These are phyloP conservation scores for Sanghuangporus weigelae DNA, from an alignment of 1,284 basidiomycete genomes.

Conservation along the genomic window DNA sequence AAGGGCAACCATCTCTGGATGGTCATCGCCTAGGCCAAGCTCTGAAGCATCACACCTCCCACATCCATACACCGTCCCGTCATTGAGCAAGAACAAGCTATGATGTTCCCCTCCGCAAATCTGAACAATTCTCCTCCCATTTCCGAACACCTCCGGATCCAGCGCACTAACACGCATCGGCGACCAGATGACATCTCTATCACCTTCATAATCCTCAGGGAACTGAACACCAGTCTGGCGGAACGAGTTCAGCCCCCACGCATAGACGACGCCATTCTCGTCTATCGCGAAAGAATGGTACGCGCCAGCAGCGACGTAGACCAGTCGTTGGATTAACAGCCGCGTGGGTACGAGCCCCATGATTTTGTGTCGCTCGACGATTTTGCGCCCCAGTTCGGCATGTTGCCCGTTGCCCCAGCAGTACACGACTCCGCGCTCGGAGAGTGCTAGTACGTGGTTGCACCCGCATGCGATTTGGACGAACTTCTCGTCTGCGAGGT, in stretches of 20 bases:
- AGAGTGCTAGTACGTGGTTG: conserved; percentile 54
- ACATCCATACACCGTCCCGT: conserved; percentile 49
- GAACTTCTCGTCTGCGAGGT: conserved; percentile 30
- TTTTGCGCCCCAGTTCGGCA: conserved; percentile 46
- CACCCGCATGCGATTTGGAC: conserved; percentile 47
- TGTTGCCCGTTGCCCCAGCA: conserved; percentile 56
- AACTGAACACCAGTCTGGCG: conserved; percentile 43
- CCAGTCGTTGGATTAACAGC: conserved; percentile 44
- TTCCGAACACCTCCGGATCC: conserved; percentile 35
- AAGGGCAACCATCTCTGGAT: conserved; percentile 33
- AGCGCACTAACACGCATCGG: conserved; percentile 43
- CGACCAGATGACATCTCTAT: conserved; percentile 38
- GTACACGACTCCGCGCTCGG: conserved; percentile 48
- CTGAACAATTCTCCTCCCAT: conserved; percentile 37
- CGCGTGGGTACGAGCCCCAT: conserved; percentile 48
- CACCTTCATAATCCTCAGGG: conserved; percentile 28
- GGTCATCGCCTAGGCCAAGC: conserved; percentile 39
- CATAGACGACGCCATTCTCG: conserved; percentile 45
- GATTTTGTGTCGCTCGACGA: conserved; percentile 44
- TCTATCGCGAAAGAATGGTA: conserved; percentile 57
- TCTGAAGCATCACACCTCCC: conserved; percentile 45
- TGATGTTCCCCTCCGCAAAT: conserved; percentile 46
- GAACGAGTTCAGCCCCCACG: conserved; percentile 56
- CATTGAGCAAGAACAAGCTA: conserved; percentile 50
- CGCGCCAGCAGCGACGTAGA: conserved; percentile 45